Percentiles rank a stretch among this genome's conserved stretches.
Evolutionary conservation across 805 yeast genomes (phyloP).

Genomic region (Candida sithepensis): DNA sequence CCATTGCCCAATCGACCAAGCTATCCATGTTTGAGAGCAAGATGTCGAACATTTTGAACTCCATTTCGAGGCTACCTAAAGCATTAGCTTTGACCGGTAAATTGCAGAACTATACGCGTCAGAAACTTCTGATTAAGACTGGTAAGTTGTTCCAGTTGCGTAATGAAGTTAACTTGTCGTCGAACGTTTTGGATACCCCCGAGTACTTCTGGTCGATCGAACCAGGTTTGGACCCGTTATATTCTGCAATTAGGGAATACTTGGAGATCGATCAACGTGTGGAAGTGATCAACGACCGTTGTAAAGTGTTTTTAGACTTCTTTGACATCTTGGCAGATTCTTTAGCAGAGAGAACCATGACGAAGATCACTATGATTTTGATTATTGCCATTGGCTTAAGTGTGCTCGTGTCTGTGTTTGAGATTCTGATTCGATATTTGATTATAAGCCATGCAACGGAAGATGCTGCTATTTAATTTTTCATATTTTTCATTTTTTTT

Average conservation of each 20-base stretch:
- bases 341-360: conserved; percentile 89
- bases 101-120: conserved; percentile 71
- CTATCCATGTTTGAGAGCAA: conserved; percentile 87
- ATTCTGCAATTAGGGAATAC: conserved; percentile 85
- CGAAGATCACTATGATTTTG: conserved; percentile 86
- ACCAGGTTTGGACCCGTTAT: conserved; percentile 91
- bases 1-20: conserved; percentile 95
- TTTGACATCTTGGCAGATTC: conserved; percentile 92
- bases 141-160: conserved; percentile 87
- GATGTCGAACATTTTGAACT: conserved; percentile 77
- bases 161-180: conserved; percentile 88
- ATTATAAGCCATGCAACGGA: conserved; percentile 31
- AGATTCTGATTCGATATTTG: conserved; percentile 57
- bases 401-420: conserved; percentile 70
- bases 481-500: background rate
- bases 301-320: conserved; percentile 90
- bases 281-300: conserved; percentile 87
- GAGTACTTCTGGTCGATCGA: conserved; percentile 95
- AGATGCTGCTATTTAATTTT: background rate
- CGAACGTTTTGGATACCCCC: conserved; percentile 91
- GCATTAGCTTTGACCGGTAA: conserved; percentile 87
- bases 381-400: conserved; percentile 78
- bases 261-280: conserved; percentile 94
- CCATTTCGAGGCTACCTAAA: conserved; percentile 87
- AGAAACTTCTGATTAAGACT: conserved; percentile 80